These are phyloP conservation scores for Pelargonium citronellum DNA, from an alignment of 441 rosid genomes.

Conservation along the genomic window DNA sequence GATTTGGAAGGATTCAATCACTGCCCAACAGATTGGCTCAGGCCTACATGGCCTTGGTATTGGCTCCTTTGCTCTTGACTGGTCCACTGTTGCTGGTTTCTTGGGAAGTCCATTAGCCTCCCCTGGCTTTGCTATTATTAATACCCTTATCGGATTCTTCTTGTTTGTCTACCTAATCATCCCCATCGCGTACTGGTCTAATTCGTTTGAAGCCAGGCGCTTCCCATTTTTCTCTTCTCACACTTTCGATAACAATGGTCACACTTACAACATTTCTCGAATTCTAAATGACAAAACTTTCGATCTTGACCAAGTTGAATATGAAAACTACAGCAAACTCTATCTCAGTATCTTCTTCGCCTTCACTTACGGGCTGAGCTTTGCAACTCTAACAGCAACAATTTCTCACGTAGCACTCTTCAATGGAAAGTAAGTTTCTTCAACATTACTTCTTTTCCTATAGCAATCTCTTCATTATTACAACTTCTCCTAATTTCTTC, in stretches of 20 bases:
- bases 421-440: conserved; percentile 16
- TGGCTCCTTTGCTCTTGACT: conserved; percentile 22
- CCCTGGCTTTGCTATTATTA: conserved; percentile 19
- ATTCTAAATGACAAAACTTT: conserved; percentile 14
- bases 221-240: conserved; percentile 16
- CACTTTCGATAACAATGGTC: conserved; percentile 14
- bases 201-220: conserved; percentile 3
- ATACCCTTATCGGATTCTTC: conserved; percentile 13
- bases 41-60: conserved; percentile 19
- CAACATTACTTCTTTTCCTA: background rate
- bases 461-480: no score
- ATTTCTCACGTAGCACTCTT: conserved; percentile 19
- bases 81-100: conserved; percentile 17
- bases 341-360: conserved; percentile 19
- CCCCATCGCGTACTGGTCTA: conserved; percentile 15
- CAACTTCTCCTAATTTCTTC: background rate
- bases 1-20: conserved; percentile 16
- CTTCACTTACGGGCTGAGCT: conserved; percentile 17
- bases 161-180: conserved; percentile 10
- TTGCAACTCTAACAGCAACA: conserved; percentile 17
- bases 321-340: conserved; percentile 15
- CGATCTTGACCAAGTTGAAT: conserved; percentile 7
- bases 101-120: conserved; percentile 17
- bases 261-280: conserved; percentile 8
- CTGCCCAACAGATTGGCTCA: conserved; percentile 23